Conservation (phyloP, 139 green algal species). For the Medakamo hakoo region DNA sequence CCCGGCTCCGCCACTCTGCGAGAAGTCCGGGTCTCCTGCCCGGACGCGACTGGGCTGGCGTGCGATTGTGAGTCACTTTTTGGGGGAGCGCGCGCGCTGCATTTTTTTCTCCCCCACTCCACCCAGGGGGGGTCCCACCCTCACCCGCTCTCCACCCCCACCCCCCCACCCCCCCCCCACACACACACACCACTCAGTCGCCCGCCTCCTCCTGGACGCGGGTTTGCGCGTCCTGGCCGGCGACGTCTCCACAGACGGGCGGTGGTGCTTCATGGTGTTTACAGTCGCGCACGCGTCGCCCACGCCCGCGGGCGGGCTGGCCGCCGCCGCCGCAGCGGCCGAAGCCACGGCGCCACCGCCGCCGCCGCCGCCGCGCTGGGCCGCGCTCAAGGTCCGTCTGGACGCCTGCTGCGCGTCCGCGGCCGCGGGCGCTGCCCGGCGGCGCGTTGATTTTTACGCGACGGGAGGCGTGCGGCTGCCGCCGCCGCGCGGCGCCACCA, state of each 20-base stretch:
- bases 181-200: constrained; percentile 13
- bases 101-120: no score
- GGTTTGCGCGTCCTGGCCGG: constrained; percentile 24
- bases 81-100: no score
- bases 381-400: constrained; percentile 23
- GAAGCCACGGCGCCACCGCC: no score
- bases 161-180: background rate
- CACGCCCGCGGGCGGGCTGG: background rate
- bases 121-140: no score
- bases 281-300: constrained; percentile 9
- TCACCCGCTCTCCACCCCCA: background rate
- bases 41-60: constrained; percentile 29
- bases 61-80: no score
- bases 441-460: background rate
- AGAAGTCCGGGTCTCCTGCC: constrained; percentile 34
- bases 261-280: constrained; percentile 44
- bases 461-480: background rate
- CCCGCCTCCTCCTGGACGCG: constrained; percentile 39
- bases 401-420: constrained; percentile 13
- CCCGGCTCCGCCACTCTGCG: constrained; percentile 1
- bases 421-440: background rate
- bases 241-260: constrained; percentile 34
- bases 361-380: constrained; percentile 22
- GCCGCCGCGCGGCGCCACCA: no score
- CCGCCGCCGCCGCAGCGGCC: no score